Base-by-base conservation (phyloP, 2,329 filamentous ascomycete species). In the Trichothecium roseum region DNA sequence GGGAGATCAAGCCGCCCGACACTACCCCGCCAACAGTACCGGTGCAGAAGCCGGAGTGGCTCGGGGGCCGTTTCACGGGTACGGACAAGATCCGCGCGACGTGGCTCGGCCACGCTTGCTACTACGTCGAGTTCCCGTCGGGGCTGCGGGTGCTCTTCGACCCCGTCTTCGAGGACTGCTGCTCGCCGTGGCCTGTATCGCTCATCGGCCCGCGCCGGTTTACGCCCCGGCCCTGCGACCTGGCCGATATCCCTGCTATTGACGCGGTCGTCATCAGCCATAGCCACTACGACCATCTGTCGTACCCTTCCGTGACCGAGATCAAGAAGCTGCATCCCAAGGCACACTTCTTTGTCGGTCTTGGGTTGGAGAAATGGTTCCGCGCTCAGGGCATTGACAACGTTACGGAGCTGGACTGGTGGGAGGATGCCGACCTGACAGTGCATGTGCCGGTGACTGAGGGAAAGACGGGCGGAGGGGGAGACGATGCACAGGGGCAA, bases 41-140 rank as follows among this genome's bases (percentile, higher is more conserved):
- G 3, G 74, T 89, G n/a, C 70, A 67, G 38, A 72, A 69, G 41
- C 84, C 86, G 0, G 51, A 65, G 4, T 89, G 89, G 56, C 67
- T 84, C 8, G 57, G 74, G 2, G 32, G 20, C 10, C 20, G 20
- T 6, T 24, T 24, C 13, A 34, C 31, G 28, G 72, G 69, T 3
- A 53, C 52, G 5, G 44, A 54, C 5, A 64, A 69, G 16, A 68
- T 91, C 12, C 74, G 85, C 33, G 82, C 84, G 28, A 93, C 85
- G 30, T 93, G 86, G 86, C 73, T 94, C 1, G 87, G 87, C 15
- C 87, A 94, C 54, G 85, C 86, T 3, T 93, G 84, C 60, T 93
- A 84, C 61, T 84, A 83, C 47, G 72, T 88, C 42, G 86, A 94
- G 55, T 93, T 87, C 46, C 83, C 84, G 2, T 67, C 71, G 15